Evolutionary conservation across 768 basidiomycete species (phyloP).

Genomic region (Lactarius indigo): DNA sequence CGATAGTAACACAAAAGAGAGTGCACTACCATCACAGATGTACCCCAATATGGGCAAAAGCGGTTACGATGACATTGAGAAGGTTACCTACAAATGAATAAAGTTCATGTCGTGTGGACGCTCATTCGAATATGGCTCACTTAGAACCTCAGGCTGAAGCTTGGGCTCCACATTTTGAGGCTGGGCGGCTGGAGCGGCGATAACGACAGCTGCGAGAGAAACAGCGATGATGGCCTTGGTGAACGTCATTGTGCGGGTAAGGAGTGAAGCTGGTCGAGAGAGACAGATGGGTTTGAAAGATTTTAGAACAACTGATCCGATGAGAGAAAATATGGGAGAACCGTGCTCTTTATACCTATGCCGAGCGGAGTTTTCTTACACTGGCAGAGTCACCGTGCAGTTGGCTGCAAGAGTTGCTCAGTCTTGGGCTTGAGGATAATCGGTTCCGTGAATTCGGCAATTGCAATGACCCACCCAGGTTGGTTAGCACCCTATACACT

Average conservation of each 20-base stretch:
- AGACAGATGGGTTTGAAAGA: background rate
- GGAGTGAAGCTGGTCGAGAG: background rate
- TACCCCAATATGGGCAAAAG: background rate
- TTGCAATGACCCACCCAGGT: too few species aligned
- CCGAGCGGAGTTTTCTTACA: background rate
- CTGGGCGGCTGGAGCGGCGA: constrained; percentile 4
- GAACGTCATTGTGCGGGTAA: constrained; percentile 4
- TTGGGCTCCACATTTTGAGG: too few species aligned
- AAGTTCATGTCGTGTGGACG: background rate
- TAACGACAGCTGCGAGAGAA: background rate
- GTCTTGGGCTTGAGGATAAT: too few species aligned
- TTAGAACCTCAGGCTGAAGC: too few species aligned
- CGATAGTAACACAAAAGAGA: background rate
- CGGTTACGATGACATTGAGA: fast-evolving
- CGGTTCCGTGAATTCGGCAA: too few species aligned
- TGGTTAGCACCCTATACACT: too few species aligned
- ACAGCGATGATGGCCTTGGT: constrained; percentile 3
- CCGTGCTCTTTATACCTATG: background rate
- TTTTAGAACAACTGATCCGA: background rate
- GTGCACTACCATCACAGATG: background rate
- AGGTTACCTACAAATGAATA: background rate
- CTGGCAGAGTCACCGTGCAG: background rate
- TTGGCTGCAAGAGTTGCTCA: too few species aligned
- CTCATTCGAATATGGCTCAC: background rate
- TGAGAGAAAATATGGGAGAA: background rate